Evolutionary conservation across 78 protist genomes (phyloP).

Genomic region (slime mould (Dictyostelium discoideum)): DNA sequence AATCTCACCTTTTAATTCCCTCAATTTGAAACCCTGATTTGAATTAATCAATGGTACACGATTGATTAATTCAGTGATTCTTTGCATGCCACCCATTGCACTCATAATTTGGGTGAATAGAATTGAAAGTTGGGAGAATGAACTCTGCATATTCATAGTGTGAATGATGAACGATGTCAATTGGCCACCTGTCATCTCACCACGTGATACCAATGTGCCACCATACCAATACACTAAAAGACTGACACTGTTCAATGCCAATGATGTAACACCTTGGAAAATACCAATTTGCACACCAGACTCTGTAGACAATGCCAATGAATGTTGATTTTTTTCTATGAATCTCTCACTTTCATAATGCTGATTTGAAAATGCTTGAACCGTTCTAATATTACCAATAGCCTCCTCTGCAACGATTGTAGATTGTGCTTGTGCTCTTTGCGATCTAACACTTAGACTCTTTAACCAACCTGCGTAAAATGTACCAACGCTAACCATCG

Average conservation of each 20-base stretch:
- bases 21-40: neutral
- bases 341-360: constrained; percentile 12
- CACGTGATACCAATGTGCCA: constrained; percentile 82
- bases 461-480: constrained; percentile 49
- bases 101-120: constrained; percentile 45
- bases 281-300: constrained; percentile 63
- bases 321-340: neutral
- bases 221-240: constrained; percentile 89
- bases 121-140: constrained; percentile 57
- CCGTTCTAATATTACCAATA: constrained; percentile 79
- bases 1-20: constrained; percentile 18
- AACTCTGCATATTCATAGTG: constrained; percentile 62
- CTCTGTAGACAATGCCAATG: constrained; percentile 24
- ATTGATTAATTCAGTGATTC: constrained; percentile 49
- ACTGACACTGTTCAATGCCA: constrained; percentile 44
- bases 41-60: constrained; percentile 4
- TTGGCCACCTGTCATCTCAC: constrained; percentile 71
- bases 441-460: constrained; percentile 24
- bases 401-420: constrained; percentile 83
- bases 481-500: constrained; percentile 62
- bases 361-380: constrained; percentile 79
- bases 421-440: constrained; percentile 64
- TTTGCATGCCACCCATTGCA: constrained; percentile 60
- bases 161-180: constrained; percentile 86
- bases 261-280: constrained; percentile 55